These are phyloP conservation scores for Wickerhamomyces strasburgensis DNA, from an alignment of 805 yeast species.

Conservation along the genomic window DNA sequence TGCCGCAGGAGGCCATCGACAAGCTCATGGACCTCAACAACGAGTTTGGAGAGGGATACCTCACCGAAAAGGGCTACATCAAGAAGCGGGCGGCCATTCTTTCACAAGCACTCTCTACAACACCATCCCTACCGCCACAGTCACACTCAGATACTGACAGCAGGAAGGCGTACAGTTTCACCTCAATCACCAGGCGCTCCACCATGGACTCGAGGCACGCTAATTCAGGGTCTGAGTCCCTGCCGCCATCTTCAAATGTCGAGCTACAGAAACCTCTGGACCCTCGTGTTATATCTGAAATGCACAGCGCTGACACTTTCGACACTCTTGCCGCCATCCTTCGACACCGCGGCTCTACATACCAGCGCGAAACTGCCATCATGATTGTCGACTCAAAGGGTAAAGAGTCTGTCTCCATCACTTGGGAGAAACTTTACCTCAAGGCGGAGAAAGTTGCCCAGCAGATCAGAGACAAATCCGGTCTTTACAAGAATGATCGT, in stretches of 20 bases:
- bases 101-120: conserved; percentile 2
- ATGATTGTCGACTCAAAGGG: conserved; percentile 72
- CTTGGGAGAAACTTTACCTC: conserved; percentile 86
- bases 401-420: conserved; percentile 66
- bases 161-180: conserved; percentile 22
- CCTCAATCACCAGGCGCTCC: conserved; percentile 26
- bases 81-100: conserved; percentile 48
- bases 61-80: conserved; percentile 68
- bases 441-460: conserved; percentile 86
- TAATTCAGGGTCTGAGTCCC: conserved; percentile 23
- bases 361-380: conserved; percentile 66
- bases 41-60: conserved; percentile 62
- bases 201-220: conserved; percentile 26
- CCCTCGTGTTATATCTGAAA: conserved; percentile 46
- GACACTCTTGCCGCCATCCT: conserved; percentile 69
- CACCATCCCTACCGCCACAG: conserved; percentile 4
- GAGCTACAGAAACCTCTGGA: conserved; percentile 43
- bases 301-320: conserved; percentile 36
- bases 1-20: conserved; percentile 13
- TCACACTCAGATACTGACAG: conserved; percentile 3
- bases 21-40: conserved; percentile 37
- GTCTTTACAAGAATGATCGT: conserved; percentile 74
- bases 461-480: conserved; percentile 66
- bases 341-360: conserved; percentile 63
- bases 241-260: conserved; percentile 27